Conservation (phyloP, 2,329 filamentous ascomycete species). For the Talaromyces sp. region DNA sequence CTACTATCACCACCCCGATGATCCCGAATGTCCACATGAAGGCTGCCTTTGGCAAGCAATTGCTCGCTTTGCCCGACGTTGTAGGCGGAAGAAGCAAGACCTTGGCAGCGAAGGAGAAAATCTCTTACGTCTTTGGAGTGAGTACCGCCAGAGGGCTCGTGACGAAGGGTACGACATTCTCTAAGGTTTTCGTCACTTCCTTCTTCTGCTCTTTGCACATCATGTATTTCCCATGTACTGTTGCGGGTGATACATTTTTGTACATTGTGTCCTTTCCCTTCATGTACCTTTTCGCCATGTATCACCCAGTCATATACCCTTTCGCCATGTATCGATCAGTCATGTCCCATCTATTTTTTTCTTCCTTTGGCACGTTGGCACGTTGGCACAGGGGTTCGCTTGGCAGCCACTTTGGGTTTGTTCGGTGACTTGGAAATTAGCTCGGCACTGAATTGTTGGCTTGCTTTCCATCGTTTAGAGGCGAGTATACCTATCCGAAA, state of each 20-base stretch:
- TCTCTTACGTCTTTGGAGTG: slow-evolving; percentile 19
- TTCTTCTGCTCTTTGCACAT: slow-evolving; percentile 16
- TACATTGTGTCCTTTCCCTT: background rate
- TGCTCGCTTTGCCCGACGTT: slow-evolving; percentile 10
- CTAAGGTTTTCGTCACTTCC: slow-evolving; percentile 17
- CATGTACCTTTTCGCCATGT: background rate
- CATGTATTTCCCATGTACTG: background rate
- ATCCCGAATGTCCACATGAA: slow-evolving; percentile 5
- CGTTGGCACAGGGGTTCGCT: slow-evolving; percentile 1
- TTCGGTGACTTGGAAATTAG: slow-evolving; percentile 6
- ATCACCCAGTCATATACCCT: background rate
- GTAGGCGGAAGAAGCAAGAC: background rate
- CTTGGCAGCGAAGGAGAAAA: background rate
- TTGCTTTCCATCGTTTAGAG: background rate
- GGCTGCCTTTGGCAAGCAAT: slow-evolving; percentile 21
- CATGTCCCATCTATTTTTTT: background rate
- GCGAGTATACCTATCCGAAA: background rate
- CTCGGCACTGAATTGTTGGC: background rate
- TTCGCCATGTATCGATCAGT: background rate
- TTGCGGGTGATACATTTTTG: background rate
- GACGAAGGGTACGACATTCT: slow-evolving; percentile 11
- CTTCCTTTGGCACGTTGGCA: background rate
- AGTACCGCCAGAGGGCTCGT: slow-evolving; percentile 17
- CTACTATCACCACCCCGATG: slow-evolving; percentile 12
- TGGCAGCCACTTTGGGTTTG: background rate